These are phyloP conservation scores for Scenedesmus sp. DNA, from an alignment of 163 green algal genomes.

Conservation along the genomic window DNA sequence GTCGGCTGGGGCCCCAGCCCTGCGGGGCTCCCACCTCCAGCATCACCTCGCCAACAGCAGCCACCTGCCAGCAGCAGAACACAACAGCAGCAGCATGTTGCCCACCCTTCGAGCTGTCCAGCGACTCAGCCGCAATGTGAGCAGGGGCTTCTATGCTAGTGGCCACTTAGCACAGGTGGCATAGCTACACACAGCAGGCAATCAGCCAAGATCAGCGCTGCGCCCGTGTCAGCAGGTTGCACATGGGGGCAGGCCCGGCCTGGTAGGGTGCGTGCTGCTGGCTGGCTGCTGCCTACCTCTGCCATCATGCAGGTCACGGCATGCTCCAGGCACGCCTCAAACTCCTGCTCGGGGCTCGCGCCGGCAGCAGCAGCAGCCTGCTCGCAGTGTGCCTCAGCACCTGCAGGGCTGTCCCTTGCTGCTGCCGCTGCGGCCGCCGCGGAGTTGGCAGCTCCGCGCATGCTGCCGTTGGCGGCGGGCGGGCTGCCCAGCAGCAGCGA, in stretches of 20 bases:
- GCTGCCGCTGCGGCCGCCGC: background rate
- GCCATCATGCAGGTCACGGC: conserved; percentile 68
- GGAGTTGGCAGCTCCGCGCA: background rate
- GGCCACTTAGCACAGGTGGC: background rate
- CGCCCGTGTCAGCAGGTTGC: background rate
- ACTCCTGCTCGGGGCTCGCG: conserved; percentile 66
- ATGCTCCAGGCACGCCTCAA: conserved; percentile 74
- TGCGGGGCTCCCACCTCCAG: conserved; percentile 75
- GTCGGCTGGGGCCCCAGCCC: conserved; percentile 73
- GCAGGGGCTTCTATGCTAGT: background rate
- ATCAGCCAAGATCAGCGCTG: background rate
- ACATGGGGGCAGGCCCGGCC: background rate
- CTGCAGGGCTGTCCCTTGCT: background rate
- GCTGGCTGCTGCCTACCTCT: conserved; percentile 64
- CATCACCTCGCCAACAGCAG: conserved; percentile 80
- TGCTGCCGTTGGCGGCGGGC: background rate
- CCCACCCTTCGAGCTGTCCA: background rate
- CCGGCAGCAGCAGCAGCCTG: background rate
- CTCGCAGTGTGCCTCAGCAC: background rate
- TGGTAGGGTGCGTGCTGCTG: background rate
- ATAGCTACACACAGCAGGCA: background rate
- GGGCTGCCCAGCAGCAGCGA: conserved; percentile 57
- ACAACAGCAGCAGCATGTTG: background rate
- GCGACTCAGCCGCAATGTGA: background rate
- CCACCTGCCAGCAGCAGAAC: conserved; percentile 68